A percentile compares a stretch with the other conserved stretches of the same genome.
phyloP scores from a whole-genome alignment of 192 early-diverging fungal genomes.

The Linnemannia schmuckeri region DNA sequence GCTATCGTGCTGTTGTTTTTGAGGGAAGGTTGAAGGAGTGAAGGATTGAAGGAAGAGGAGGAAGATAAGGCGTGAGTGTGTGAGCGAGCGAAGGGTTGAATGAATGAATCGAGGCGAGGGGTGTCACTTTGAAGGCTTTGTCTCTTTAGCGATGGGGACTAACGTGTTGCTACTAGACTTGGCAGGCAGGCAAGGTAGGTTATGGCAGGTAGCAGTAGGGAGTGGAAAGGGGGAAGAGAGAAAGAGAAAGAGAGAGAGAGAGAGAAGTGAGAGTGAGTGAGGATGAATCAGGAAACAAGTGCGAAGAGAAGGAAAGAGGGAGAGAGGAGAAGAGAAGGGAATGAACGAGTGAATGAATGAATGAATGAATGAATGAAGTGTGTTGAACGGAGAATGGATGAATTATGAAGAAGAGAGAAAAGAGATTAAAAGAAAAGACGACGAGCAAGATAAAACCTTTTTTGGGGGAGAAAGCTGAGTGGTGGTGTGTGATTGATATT shows the following conservation, averaged over 20 bases:
- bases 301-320: not conserved
- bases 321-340: not conserved
- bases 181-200: not conserved
- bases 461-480: not conserved
- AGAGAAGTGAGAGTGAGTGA: not conserved
- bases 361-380: not conserved
- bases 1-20: not conserved
- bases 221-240: not conserved
- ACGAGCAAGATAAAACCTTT: not conserved
- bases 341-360: not conserved
- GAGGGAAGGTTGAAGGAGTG: not conserved
- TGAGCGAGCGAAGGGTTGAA: not conserved
- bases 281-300: not conserved
- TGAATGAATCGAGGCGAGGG: not conserved
- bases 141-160: not conserved
- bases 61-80: not conserved
- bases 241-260: not conserved
- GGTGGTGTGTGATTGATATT: not conserved
- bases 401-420: not conserved
- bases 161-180: not conserved
- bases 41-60: not conserved
- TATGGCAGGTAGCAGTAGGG: not conserved
- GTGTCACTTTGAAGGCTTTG: constrained; percentile 1
- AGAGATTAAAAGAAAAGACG: not conserved
- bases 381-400: not conserved